phyloP scores from a whole-genome alignment of 148 eudicot genomes.

The Suaeda aralocaspica region DNA sequence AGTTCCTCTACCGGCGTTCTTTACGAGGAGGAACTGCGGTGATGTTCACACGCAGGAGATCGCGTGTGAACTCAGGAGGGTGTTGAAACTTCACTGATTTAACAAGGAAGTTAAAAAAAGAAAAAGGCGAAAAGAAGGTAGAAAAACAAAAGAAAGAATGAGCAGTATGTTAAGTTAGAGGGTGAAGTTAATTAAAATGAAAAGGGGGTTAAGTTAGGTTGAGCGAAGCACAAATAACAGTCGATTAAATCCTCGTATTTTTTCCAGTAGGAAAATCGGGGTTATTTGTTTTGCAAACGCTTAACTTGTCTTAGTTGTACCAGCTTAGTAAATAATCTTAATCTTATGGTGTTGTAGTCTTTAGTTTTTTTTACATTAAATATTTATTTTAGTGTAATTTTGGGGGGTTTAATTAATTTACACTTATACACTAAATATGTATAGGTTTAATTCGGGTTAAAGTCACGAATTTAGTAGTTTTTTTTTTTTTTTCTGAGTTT shows the following conservation, averaged over 20 bases:
- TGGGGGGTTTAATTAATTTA: too few relatives aligned
- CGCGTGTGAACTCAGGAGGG: conserved; percentile 25
- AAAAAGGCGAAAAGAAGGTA: background rate
- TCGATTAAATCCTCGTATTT: conserved; percentile 16
- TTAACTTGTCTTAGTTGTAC: conserved; percentile 7
- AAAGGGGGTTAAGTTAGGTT: too few relatives aligned
- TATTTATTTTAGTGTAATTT: background rate
- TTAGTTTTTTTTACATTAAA: background rate
- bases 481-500: background rate
- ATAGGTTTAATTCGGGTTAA: conserved; percentile 19
- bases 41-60: conserved; percentile 6
- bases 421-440: too few relatives aligned
- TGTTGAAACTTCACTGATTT: conserved; percentile 17
- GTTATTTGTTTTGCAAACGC: background rate
- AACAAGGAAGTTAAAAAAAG: background rate
- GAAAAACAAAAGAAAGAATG: background rate
- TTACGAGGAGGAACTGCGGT: conserved; percentile 25
- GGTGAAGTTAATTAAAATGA: background rate
- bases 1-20: conserved; percentile 48
- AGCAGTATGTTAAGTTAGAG: background rate
- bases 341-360: background rate
- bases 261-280: conserved; percentile 19
- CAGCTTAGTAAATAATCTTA: background rate
- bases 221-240: background rate
- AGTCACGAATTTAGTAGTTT: too few relatives aligned